Base-by-base conservation (phyloP, 78 protist genomes). In the Polysphondylium violaceum region DNA sequence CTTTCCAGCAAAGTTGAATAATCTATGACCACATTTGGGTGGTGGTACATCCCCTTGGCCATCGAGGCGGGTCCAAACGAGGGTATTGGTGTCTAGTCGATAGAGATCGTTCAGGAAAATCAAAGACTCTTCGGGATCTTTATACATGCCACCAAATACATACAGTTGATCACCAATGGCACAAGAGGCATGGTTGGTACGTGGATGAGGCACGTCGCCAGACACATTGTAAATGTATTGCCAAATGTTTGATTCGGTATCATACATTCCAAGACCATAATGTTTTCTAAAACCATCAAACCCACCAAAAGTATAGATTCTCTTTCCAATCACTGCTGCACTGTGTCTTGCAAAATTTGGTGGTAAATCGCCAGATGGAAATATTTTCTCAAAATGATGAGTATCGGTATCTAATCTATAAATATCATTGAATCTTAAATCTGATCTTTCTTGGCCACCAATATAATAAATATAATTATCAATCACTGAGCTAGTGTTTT, bases 301-400 rank as follows among this genome's bases (percentile, higher is more conserved):
- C 0, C 94, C 94, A 36, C 94, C 94, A 73, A 44, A 73, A 2
- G 74, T 75, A 21, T 38, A 88, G 0, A 88, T 78, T 50, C 47
- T 88, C 2, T 33, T 5, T 6, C 72, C 94, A 25, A 88, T 76
- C 0, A 50, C 69, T 17, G 43, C 68, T 16, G 94, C 60, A 1
- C 60, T 47, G 50, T 88, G 94, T 72, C 88, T 76, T 16, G 87
- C 69, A 33, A 88, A 78, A 31, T 88, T 88, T 29, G 94, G 94
- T 11, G 94, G 94, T 1, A 41, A 2, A 23, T 78, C 74, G 1
- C 27, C 31, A 23, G 35, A 44, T 21, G 73, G 79, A 6, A 38
- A 11, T 27, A 87, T 7, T 61, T 55, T 88, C 27, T 73, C 79
- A 33, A 78, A 78, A 0, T 12, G 47, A 47, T 72, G 47, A 0